These are phyloP conservation scores for Podila minutissima DNA, from an alignment of 192 early-diverging fungal species.

Conservation along the genomic window DNA sequence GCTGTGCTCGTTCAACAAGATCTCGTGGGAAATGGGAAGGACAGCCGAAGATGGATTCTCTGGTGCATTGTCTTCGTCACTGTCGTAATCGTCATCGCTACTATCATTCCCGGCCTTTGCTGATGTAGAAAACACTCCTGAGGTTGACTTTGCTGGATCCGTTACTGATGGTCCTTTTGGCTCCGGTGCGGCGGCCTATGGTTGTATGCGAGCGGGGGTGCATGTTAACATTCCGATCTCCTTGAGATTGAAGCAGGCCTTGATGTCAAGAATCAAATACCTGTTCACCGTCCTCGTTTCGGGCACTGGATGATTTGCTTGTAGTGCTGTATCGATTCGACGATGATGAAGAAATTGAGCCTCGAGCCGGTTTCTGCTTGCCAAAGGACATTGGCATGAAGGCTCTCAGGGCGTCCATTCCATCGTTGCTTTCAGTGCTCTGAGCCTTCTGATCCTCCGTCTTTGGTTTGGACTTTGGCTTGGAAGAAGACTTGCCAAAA, in stretches of 20 bases:
- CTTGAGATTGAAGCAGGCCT: too few species aligned
- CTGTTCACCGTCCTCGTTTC: background rate
- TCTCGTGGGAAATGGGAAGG: conserved; percentile 76
- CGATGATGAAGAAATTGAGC: background rate
- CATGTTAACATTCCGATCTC: too few species aligned
- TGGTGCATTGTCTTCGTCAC: conserved; percentile 43
- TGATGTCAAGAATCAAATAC: too few species aligned
- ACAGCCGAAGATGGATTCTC: conserved; percentile 32
- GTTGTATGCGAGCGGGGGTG: too few species aligned
- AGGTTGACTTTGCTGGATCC: background rate
- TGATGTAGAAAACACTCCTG: background rate
- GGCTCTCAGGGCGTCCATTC: conserved; percentile 52
- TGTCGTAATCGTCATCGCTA: conserved; percentile 50
- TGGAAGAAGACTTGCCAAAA: conserved; percentile 44
- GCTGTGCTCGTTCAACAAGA: conserved; percentile 70
- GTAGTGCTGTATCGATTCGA: background rate
- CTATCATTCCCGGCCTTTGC: conserved; percentile 2
- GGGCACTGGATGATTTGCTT: background rate
- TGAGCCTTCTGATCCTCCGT: conserved; percentile 19
- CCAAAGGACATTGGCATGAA: conserved; percentile 66
- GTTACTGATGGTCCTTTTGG: background rate
- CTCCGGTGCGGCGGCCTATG: too few species aligned
- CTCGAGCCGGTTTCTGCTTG: conserved; percentile 47
- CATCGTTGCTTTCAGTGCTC: conserved; percentile 17
- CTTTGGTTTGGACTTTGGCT: conserved; percentile 25